Evolutionary conservation across 2,329 filamentous ascomycete genomes (phyloP).

Genomic region (Cercospora citrullina): DNA sequence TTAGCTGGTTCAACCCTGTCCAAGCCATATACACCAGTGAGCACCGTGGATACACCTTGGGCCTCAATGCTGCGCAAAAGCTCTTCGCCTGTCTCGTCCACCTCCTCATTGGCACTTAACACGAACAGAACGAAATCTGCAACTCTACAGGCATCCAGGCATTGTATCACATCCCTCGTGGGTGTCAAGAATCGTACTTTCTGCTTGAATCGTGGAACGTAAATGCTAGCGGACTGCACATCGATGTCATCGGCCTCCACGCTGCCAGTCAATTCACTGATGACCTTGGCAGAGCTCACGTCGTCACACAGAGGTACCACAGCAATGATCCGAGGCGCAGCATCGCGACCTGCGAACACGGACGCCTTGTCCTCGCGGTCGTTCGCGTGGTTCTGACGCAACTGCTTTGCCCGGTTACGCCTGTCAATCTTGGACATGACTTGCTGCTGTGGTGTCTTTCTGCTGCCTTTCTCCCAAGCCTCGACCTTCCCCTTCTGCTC

Average conservation of each 20-base stretch:
- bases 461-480: constrained; percentile 59
- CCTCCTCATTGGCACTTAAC: constrained; percentile 77
- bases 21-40: constrained; percentile 72
- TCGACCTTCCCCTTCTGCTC: constrained; percentile 82
- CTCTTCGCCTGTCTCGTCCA: constrained; percentile 80
- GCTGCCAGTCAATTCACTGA: constrained; percentile 71
- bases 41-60: constrained; percentile 90
- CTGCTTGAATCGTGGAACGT: constrained; percentile 91
- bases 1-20: constrained; percentile 78
- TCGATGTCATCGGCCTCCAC: constrained; percentile 72
- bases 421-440: constrained; percentile 97
- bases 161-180: constrained; percentile 70
- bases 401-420: constrained; percentile 91
- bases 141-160: constrained; percentile 79
- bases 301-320: constrained; percentile 80
- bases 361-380: constrained; percentile 77
- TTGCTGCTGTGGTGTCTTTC: constrained; percentile 92
- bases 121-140: constrained; percentile 91
- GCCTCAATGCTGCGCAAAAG: constrained; percentile 85
- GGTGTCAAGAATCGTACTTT: constrained; percentile 83
- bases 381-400: constrained; percentile 77
- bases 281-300: constrained; percentile 65
- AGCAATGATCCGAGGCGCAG: constrained; percentile 83
- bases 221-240: constrained; percentile 59
- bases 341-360: constrained; percentile 83